These are phyloP conservation scores for Echeveria elegans DNA, from an alignment of 164 flowering plant genomes.

Conservation along the genomic window DNA sequence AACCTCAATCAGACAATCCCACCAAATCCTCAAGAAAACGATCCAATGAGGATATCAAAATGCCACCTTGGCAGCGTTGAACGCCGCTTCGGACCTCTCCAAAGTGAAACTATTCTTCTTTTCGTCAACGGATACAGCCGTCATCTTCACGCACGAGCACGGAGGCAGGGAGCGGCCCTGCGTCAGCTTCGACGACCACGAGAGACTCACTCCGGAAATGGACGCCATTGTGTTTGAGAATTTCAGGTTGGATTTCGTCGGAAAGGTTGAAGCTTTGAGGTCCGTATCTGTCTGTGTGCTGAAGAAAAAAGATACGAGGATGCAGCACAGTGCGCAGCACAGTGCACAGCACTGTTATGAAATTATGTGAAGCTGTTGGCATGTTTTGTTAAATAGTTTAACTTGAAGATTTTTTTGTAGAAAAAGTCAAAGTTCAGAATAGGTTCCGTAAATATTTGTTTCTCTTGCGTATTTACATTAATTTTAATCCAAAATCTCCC, in stretches of 20 bases:
- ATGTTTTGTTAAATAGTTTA: not conserved
- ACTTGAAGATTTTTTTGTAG: not conserved
- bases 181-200: conserved; percentile 20
- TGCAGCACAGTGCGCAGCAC: too few species aligned
- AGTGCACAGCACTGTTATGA: too few species aligned
- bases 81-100: conserved; percentile 75
- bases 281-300: too few species aligned
- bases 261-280: not conserved
- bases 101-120: conserved; percentile 39
- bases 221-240: conserved; percentile 14
- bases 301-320: not conserved
- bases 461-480: too few species aligned
- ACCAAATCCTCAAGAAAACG: not conserved
- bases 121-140: conserved; percentile 48
- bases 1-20: not conserved
- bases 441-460: too few species aligned
- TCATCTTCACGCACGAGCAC: conserved; percentile 29
- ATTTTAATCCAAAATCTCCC: too few species aligned
- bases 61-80: conserved; percentile 69
- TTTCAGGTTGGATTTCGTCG: not conserved
- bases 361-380: not conserved
- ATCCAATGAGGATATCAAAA: not conserved
- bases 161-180: not conserved
- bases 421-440: not conserved
- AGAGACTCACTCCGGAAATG: conserved; percentile 19